Evolutionary conservation across 129 eudicot genomes (phyloP).

Genomic region (Centella asiatica): DNA sequence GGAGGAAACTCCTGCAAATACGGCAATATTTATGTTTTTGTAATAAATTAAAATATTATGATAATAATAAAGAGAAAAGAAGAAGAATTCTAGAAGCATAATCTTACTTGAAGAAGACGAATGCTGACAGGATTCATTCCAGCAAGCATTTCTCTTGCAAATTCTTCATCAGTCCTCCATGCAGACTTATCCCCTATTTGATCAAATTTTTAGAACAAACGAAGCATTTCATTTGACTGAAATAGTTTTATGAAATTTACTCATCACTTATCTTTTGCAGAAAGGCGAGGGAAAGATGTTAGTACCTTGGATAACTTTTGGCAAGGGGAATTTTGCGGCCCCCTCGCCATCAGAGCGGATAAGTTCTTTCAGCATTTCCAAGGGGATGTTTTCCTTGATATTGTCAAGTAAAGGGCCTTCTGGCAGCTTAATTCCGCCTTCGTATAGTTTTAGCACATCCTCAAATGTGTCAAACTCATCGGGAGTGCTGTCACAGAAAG

Average conservation of each 20-base stretch:
- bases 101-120: slow-evolving; percentile 31
- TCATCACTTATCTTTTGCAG: background rate
- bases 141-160: slow-evolving; percentile 58
- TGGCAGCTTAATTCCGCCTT: slow-evolving; percentile 42
- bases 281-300: background rate
- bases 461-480: slow-evolving; percentile 35
- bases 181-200: slow-evolving; percentile 49
- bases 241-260: background rate
- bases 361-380: slow-evolving; percentile 32
- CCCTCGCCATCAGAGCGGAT: slow-evolving; percentile 39
- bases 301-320: slow-evolving; percentile 44
- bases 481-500: slow-evolving; percentile 25
- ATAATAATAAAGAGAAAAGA: slow-evolving; percentile 16
- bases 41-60: no score
- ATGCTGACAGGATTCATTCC: slow-evolving; percentile 53
- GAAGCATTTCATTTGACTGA: background rate
- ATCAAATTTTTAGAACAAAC: no score
- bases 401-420: slow-evolving; percentile 16
- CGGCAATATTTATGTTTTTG: no score
- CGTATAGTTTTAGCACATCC: slow-evolving; percentile 34
- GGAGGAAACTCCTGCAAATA: slow-evolving; percentile 54
- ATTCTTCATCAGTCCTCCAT: slow-evolving; percentile 66
- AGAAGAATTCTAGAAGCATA: no score
- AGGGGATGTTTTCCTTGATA: slow-evolving; percentile 19
- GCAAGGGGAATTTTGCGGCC: slow-evolving; percentile 36